Base-by-base conservation (phyloP, 768 basidiomycete species). In the Suillus tomentosus region DNA sequence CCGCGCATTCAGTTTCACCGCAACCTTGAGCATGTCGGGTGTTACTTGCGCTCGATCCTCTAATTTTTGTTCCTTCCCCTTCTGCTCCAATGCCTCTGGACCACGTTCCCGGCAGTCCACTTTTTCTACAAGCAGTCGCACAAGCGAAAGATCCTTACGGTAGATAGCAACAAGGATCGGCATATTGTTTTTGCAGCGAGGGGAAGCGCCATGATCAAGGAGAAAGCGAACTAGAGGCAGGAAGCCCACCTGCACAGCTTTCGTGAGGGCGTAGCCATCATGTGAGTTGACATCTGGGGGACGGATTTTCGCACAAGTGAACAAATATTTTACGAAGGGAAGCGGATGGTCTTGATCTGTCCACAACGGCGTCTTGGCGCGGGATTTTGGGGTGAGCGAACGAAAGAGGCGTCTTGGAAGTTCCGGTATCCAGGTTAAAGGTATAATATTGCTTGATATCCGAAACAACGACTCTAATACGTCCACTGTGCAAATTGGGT, bases 181-280 rank as follows among this genome's bases (percentile, higher is more conserved):
- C n/a, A 95, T 77, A 24, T 79, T 82, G 14, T 82, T 74, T 69
- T 89, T 90, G 65, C 76, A 76, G 5, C 71, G 70, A 0, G 95
- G 95, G 13, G 88, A 89, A 0, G 93, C 95, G 3, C 87, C 90
- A 22, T 87, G 79, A 3, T 79, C 78, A 57, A 97, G 85, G 17
- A 98, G 81, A 68, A 92, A 88, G 27, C 74, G 78, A 1, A 95
- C 79, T 9, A 97, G 84, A 3, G 88, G 86, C 1, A 81, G 62
- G 66, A 89, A 88, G 24, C 79, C 79, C 0, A 84, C 86, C 43
- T 88, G 80, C 1, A 94, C 91, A 2, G 95, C 94, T 67, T 85
- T 87, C 17, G 87, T 87, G 47, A 97, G 85, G 0, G 90, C 88
- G 71, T 95, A 97, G 1, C 95, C 96, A 3, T 84, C 81, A 73